Conservation (phyloP, 306 rosid genomes). For the Cicer chorassanicum region DNA sequence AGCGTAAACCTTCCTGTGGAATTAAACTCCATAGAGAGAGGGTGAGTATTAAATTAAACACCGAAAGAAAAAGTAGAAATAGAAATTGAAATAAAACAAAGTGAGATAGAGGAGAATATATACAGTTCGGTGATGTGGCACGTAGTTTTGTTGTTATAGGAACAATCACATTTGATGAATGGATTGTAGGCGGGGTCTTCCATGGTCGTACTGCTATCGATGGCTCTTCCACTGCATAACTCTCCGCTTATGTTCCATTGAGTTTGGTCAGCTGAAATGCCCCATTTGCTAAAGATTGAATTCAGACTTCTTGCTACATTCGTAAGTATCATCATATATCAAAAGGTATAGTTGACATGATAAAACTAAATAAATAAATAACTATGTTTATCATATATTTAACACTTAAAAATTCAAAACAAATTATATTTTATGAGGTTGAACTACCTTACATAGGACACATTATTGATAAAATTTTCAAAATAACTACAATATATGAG, state of each 20-base stretch:
- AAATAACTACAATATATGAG: no score
- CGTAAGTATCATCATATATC: not conserved
- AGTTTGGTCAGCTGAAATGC: constrained; percentile 28
- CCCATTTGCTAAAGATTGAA: constrained; percentile 67
- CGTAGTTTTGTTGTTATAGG: constrained; percentile 41
- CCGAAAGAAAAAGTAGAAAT: not conserved
- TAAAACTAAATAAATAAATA: no score
- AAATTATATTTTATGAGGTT: no score
- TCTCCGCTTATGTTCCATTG: constrained; percentile 79
- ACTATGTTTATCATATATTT: no score
- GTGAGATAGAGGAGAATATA: not conserved
- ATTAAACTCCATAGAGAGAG: not conserved
- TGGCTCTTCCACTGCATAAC: constrained; percentile 70
- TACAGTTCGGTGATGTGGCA: constrained; percentile 77
- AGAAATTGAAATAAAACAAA: not conserved
- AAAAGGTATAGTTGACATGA: not conserved
- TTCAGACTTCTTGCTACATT: constrained; percentile 65
- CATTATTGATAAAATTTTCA: no score
- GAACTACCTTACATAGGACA: no score
- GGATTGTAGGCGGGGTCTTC: constrained; percentile 39
- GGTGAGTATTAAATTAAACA: not conserved
- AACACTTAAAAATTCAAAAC: no score
- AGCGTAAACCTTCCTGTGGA: constrained; percentile 68
- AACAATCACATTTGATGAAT: constrained; percentile 71
- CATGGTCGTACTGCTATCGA: constrained; percentile 37